Conservation (phyloP, 805 yeast genomes). For the Metschnikowia drakensbergensis region DNA sequence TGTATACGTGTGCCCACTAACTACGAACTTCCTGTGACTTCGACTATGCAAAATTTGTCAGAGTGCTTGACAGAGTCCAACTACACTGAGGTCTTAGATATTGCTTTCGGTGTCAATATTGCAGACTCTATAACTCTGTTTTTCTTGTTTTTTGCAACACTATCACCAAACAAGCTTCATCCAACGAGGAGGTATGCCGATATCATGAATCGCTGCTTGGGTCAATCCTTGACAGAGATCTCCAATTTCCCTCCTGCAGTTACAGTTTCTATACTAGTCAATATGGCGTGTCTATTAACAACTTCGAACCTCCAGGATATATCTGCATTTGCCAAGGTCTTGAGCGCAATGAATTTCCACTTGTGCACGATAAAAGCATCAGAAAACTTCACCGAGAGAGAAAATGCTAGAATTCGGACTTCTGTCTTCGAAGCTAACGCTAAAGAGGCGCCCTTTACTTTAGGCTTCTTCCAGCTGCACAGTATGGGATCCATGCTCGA, state of each 20-base stretch:
- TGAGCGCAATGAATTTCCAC: not conserved
- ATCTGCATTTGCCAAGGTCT: not conserved
- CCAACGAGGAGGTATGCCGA: not conserved
- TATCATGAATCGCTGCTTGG: not conserved
- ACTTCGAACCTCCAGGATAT: not conserved
- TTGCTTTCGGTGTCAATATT: conserved; percentile 1
- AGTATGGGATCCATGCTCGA: not conserved
- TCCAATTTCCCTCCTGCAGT: not conserved
- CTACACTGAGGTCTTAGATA: not conserved
- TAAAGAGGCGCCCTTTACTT: not conserved
- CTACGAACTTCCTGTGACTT: not conserved
- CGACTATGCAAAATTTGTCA: not conserved
- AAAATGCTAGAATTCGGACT: not conserved
- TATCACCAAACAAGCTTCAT: not conserved
- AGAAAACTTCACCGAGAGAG: not conserved
- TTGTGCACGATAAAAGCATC: not conserved
- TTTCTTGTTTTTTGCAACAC: not conserved
- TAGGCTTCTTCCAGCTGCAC: not conserved
- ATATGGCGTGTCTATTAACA: not conserved
- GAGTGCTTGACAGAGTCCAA: not conserved
- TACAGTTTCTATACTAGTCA: not conserved
- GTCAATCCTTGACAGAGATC: not conserved
- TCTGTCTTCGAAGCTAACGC: not conserved
- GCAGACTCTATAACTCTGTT: not conserved
- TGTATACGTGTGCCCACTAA: not conserved